phyloP scores from a whole-genome alignment of 179 eudicot species.

The Silene vulgaris region DNA sequence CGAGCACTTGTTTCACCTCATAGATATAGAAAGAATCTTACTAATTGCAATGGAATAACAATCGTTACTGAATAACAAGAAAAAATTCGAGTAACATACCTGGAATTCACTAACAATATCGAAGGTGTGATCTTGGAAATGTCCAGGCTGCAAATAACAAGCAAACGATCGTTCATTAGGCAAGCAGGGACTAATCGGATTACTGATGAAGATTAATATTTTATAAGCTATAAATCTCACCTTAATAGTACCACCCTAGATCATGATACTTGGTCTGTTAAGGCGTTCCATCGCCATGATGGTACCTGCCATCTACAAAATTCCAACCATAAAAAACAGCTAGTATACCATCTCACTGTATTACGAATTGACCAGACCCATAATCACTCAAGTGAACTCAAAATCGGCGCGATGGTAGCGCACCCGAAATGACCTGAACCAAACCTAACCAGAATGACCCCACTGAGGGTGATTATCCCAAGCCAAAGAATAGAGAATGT shows the following conservation, averaged over 20 bases:
- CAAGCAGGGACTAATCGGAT: neutral
- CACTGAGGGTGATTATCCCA: too few relatives aligned
- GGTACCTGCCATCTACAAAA: constrained; percentile 90
- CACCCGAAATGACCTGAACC: too few relatives aligned
- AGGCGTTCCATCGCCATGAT: constrained; percentile 98
- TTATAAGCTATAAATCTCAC: constrained; percentile 31
- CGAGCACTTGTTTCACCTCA: too few relatives aligned
- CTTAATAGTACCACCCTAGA: constrained; percentile 96
- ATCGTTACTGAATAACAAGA: neutral
- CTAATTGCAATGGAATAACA: constrained; percentile 2
- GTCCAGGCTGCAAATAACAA: constrained; percentile 81
- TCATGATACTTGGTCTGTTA: constrained; percentile 89
- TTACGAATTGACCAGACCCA: neutral
- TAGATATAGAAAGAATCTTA: neutral
- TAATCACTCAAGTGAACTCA: too few relatives aligned
- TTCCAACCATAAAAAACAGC: constrained; percentile 2
- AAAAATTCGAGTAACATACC: constrained; percentile 41
- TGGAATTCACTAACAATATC: constrained; percentile 92
- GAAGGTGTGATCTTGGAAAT: constrained; percentile 63
- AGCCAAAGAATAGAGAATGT: too few relatives aligned
- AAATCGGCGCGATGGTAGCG: too few relatives aligned
- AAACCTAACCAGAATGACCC: too few relatives aligned
- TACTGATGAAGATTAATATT: neutral
- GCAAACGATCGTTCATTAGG: neutral
- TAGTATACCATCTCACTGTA: constrained; percentile 11